Percentiles rank a stretch among this genome's conserved stretches.
phyloP scores from a whole-genome alignment of 2,329 filamentous ascomycete species.

The Xylaria sp. region DNA sequence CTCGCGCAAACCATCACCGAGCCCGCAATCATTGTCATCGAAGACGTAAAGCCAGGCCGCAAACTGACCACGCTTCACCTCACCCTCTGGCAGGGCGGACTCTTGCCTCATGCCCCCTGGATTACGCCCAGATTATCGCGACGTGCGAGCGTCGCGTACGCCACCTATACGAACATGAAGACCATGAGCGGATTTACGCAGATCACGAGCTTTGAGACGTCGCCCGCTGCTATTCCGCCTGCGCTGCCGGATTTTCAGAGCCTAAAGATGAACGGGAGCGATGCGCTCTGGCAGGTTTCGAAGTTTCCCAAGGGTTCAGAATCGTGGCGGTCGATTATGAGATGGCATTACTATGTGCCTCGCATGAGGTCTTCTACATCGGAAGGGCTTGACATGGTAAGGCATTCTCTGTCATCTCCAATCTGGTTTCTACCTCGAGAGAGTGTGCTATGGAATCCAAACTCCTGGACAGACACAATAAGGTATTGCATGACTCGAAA shows the following conservation, averaged over 20 bases:
- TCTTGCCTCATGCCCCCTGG: slow-evolving; percentile 13
- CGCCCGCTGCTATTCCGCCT: slow-evolving; percentile 6
- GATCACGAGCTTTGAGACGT: slow-evolving; percentile 15
- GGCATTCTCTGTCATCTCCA: background rate
- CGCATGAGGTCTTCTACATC: background rate
- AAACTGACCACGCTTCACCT: slow-evolving; percentile 24
- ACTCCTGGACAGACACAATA: background rate
- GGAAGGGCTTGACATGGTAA: background rate
- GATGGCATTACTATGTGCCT: background rate
- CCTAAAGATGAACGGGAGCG: background rate
- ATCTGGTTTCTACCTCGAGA: background rate
- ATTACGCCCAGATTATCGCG: slow-evolving; percentile 16
- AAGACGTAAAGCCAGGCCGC: slow-evolving; percentile 25
- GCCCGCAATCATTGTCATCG: slow-evolving; percentile 20
- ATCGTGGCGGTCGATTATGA: background rate
- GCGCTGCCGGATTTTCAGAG: slow-evolving; percentile 11
- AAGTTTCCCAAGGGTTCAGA: background rate
- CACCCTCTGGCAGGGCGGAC: slow-evolving; percentile 23
- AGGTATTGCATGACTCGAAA: background rate
- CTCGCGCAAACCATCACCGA: slow-evolving; percentile 16
- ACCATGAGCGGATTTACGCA: slow-evolving; percentile 9
- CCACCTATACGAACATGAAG: slow-evolving; percentile 13
- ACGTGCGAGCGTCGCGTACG: slow-evolving; percentile 15
- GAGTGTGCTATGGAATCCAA: background rate
- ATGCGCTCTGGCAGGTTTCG: background rate